Evolutionary conservation across 345 rosid genomes (phyloP), one percentile per base, ranked within the genome.

Genomic region (Acer negundo): DNA sequence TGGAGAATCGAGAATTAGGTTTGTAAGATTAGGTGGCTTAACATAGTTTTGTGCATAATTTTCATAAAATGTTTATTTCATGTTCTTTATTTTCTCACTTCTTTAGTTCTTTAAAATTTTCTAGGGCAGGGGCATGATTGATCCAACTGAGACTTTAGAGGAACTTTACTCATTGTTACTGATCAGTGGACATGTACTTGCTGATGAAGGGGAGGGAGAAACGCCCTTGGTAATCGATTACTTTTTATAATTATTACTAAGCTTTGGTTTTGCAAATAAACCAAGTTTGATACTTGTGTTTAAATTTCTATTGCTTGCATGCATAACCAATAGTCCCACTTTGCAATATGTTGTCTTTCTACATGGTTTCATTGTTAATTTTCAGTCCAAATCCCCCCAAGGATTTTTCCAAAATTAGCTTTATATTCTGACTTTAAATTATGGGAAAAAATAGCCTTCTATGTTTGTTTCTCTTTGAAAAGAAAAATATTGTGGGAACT

Each of bases 161-260:
- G 99, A 96, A 86, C 87, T 92, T 67, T 96, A 92, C 85, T 94
- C 97, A 17, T 85, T 96, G 83, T 82, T 94, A 83, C 79, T 96
- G 62, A 88, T 96, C 83, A 86, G 84, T 46, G 99, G 99, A 77
- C 98, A 96, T 85, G 90, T 96, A 73, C 94, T 96, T 85, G 98
- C 97, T 62, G 99, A 96, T 86, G 99, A 96, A 87, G 97, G 98
- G 77, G 98, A 96, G 79, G 98, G 99, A 76, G 99, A 96, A 86
- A 96, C 98, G 9, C 98, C 99, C 71, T 71, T 96, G 98, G 99
- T 96, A 91, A 71, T 38, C 81, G 19, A 49, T 79, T 80, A 40
- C 38, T 31, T 79, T 78, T 69, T 64, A 63, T 67, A 76, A 78
- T 19, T 77, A 65, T 75, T 70, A 23, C 65, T 64, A 62, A 66